Evolutionary conservation across 352 stramenopile species (phyloP).

Genomic region (Discostella stelligera): DNA sequence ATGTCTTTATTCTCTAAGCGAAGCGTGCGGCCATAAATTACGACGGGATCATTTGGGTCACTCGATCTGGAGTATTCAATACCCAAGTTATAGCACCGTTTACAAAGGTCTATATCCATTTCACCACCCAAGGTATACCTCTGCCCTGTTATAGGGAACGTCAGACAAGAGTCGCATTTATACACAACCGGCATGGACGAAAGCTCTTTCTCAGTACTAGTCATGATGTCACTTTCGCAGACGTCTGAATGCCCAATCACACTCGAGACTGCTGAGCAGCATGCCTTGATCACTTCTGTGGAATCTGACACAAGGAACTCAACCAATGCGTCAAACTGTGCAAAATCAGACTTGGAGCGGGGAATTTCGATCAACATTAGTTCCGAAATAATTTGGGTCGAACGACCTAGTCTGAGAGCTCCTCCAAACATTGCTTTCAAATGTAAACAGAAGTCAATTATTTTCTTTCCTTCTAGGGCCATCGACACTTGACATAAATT

Average conservation of each 20-base stretch:
- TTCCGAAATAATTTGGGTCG: slow-evolving; percentile 42
- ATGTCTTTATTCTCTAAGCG: slow-evolving; percentile 61
- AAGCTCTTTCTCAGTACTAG: slow-evolving; percentile 36
- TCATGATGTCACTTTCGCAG: slow-evolving; percentile 3
- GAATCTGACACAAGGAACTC: slow-evolving; percentile 47
- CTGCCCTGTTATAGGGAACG: slow-evolving; percentile 68
- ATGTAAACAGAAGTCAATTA: slow-evolving; percentile 38
- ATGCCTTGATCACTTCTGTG: slow-evolving; percentile 45
- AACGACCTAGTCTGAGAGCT: slow-evolving; percentile 32
- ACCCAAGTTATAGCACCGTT: slow-evolving; percentile 69
- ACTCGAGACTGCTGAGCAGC: slow-evolving; percentile 28
- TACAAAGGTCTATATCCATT: slow-evolving; percentile 80
- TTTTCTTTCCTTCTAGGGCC: slow-evolving; percentile 45
- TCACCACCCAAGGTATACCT: slow-evolving; percentile 73
- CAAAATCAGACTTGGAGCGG: slow-evolving; percentile 49
- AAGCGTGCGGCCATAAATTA: slow-evolving; percentile 62
- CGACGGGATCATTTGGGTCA: slow-evolving; percentile 38
- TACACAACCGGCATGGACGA: slow-evolving; percentile 35
- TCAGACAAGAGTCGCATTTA: slow-evolving; percentile 51
- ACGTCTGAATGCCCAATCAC: slow-evolving; percentile 2
- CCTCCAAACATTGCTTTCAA: slow-evolving; percentile 33
- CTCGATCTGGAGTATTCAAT: slow-evolving; percentile 41
- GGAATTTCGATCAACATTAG: slow-evolving; percentile 57
- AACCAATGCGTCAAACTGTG: slow-evolving; percentile 48
- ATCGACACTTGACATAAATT: slow-evolving; percentile 43